A percentile compares a stretch with the other conserved stretches of the same genome.
phyloP scores from a whole-genome alignment of 768 basidiomycete species.

The Termitomyces titanicus region DNA sequence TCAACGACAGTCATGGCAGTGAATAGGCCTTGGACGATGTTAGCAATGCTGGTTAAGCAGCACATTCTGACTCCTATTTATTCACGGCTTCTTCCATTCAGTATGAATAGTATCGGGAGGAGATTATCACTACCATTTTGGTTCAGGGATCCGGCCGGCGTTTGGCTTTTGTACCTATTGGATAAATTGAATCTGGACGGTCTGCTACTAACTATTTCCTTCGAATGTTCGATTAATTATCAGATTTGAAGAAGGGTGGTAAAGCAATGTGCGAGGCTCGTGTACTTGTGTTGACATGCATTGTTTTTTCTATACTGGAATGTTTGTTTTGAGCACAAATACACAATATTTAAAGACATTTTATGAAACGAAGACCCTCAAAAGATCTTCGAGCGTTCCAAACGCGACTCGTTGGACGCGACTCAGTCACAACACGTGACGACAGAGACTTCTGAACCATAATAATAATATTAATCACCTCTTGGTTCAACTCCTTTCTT shows the following conservation, averaged over 20 bases:
- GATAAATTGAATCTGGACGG: too few relatives aligned
- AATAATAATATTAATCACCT: too few relatives aligned
- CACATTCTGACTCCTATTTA: not conserved
- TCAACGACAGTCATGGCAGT: not conserved
- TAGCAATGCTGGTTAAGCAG: not conserved
- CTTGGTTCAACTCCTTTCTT: not conserved
- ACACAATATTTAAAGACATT: not conserved
- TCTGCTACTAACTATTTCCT: too few relatives aligned
- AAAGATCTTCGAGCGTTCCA: too few relatives aligned
- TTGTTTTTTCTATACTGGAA: not conserved
- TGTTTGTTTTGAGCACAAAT: too few relatives aligned
- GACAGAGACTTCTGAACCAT: not conserved
- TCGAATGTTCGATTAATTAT: too few relatives aligned
- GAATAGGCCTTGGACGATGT: not conserved
- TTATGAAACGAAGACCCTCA: too few relatives aligned
- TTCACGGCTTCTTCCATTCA: not conserved
- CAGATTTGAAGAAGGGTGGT: too few relatives aligned
- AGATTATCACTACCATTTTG: not conserved
- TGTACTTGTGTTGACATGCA: not conserved
- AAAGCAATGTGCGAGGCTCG: not conserved
- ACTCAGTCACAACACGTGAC: conserved; percentile 8
- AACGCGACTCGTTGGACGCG: not conserved
- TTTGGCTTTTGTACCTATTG: too few relatives aligned
- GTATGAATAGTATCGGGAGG: not conserved
- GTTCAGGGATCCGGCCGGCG: not conserved